Evolutionary conservation across 306 rosid species (phyloP).

Genomic region (Quercus suber): DNA sequence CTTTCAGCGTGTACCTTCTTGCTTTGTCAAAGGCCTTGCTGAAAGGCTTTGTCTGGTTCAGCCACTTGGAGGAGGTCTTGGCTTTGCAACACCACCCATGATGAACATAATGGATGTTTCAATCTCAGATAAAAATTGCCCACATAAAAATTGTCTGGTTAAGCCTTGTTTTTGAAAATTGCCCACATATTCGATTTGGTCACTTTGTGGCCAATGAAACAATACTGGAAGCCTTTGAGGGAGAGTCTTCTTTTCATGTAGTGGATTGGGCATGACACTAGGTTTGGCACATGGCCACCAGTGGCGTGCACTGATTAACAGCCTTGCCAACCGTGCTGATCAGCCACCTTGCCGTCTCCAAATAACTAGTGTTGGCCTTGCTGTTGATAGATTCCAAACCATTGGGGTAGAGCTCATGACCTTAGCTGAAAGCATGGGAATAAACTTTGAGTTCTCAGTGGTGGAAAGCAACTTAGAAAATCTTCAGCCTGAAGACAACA

Average conservation of each 20-base stretch:
- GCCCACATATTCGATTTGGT: conserved; percentile 83
- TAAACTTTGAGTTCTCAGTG: conserved; percentile 47
- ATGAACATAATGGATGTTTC: conserved; percentile 52
- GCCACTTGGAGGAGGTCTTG: conserved; percentile 44
- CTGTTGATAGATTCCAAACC: conserved; percentile 30
- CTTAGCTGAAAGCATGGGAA: conserved; percentile 45
- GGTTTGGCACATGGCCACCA: conserved; percentile 74
- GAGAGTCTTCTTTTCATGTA: conserved; percentile 73
- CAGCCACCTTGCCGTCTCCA: conserved; percentile 37
- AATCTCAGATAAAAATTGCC: conserved; percentile 51
- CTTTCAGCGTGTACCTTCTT: conserved; percentile 83
- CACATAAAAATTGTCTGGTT: conserved; percentile 29
- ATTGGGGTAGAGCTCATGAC: conserved; percentile 60
- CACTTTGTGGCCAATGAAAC: conserved; percentile 70
- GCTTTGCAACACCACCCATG: conserved; percentile 22
- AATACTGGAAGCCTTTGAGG: conserved; percentile 98
- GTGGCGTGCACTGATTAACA: conserved; percentile 60
- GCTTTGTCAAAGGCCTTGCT: conserved; percentile 72
- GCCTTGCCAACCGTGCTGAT: conserved; percentile 33
- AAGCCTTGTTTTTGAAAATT: conserved; percentile 60
- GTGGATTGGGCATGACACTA: conserved; percentile 78
- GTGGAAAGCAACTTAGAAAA: conserved; percentile 62
- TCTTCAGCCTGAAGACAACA: conserved; percentile 46
- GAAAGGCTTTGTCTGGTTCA: conserved; percentile 57
- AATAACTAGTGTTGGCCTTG: conserved; percentile 63